Percentiles rank a stretch among this genome's conserved stretches.
These are phyloP conservation scores for Multifurca ochricompacta DNA, from an alignment of 768 basidiomycete genomes.

Conservation along the genomic window DNA sequence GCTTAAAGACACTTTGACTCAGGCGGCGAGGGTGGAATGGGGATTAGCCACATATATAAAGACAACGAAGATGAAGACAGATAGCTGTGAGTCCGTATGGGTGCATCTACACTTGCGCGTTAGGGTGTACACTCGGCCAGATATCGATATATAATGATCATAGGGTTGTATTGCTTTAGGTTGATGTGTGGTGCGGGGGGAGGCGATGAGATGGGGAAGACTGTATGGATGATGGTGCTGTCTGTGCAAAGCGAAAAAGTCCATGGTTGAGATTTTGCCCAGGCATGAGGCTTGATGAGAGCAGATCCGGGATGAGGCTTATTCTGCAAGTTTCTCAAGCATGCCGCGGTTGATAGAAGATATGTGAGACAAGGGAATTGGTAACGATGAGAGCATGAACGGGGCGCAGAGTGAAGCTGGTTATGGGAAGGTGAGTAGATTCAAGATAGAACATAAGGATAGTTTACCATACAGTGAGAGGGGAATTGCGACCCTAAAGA, in stretches of 20 bases:
- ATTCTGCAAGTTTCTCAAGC: not conserved
- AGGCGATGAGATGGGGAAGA: not conserved
- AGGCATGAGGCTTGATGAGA: not conserved
- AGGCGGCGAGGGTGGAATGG: not conserved
- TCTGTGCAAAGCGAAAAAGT: not conserved
- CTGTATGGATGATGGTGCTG: not conserved
- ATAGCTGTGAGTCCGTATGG: constrained; percentile 5
- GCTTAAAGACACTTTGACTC: not conserved
- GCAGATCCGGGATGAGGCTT: not conserved
- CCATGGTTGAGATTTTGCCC: not conserved
- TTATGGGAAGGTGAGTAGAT: not conserved
- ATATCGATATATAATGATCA: constrained; percentile 11
- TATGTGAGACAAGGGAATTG: not conserved
- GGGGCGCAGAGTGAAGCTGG: not conserved
- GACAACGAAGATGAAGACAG: constrained; percentile 14
- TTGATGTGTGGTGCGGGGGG: constrained; percentile 2
- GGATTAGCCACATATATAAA: constrained; percentile 2
- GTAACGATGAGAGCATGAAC: not conserved
- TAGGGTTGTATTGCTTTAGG: not conserved
- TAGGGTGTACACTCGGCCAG: constrained; percentile 11
- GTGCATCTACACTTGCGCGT: constrained; percentile 6
- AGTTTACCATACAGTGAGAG: not conserved
- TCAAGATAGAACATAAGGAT: not conserved
- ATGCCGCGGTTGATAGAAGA: not conserved
- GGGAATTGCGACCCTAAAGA: not conserved